phyloP scores from a whole-genome alignment of 2,329 filamentous ascomycete genomes.

The Pseudocercospora cruenta region DNA sequence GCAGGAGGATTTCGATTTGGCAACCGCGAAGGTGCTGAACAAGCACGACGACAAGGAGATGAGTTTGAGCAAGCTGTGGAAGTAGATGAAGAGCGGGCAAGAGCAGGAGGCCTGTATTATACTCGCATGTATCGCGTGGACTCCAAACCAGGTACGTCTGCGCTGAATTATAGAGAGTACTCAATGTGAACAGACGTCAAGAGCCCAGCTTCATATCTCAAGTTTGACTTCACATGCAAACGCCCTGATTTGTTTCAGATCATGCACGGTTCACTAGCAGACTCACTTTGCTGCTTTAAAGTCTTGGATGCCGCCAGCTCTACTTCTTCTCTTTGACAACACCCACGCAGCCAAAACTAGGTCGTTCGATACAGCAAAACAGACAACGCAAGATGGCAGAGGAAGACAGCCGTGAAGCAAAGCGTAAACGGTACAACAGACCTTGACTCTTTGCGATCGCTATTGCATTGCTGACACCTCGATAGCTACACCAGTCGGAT shows the following conservation, averaged over 20 bases:
- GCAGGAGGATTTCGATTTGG: conserved; percentile 97
- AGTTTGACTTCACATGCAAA: not conserved
- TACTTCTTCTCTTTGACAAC: too few relatives aligned
- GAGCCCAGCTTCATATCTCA: not conserved
- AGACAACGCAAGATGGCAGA: not conserved
- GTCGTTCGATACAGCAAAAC: not conserved
- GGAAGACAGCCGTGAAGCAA: not conserved
- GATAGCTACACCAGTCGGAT: conserved; percentile 13
- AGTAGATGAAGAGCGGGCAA: conserved; percentile 49
- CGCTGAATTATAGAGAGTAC: conserved; percentile 17
- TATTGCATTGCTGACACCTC: not conserved
- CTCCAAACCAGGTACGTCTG: conserved; percentile 15
- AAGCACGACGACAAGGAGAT: conserved; percentile 99
- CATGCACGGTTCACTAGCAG: not conserved
- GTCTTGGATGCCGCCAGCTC: too few relatives aligned
- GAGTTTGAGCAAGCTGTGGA: conserved; percentile 84
- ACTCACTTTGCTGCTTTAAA: not conserved
- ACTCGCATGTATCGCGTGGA: conserved; percentile 26
- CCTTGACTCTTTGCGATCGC: not conserved
- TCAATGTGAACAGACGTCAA: not conserved
- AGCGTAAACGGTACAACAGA: conserved; percentile 7
- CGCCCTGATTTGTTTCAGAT: not conserved
- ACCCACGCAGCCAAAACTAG: not conserved
- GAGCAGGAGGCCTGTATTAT: conserved; percentile 23
- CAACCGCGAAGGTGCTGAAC: conserved; percentile 98